Evolutionary conservation across 805 yeast species (phyloP), one percentile per base, ranked within the genome.

Genomic region (Ogataea pignaliae): DNA sequence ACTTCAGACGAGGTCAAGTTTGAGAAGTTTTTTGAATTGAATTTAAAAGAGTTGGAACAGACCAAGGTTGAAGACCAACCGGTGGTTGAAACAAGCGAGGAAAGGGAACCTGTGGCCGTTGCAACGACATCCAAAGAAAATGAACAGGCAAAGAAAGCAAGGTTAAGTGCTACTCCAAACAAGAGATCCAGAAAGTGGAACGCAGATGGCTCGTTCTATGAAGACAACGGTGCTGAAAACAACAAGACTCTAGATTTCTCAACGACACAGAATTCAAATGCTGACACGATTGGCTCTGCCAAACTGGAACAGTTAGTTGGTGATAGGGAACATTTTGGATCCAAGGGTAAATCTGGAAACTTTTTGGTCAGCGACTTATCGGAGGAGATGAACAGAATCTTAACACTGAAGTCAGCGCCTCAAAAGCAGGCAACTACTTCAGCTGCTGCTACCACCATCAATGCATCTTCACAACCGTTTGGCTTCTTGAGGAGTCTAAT

Each of bases 281-380:
- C 51, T 9, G 48, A 54, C 13, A 45, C 48, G n/a, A 8, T 14
- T 11, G 29, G 14, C 6, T 44, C 54, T 2, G 60, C 57, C 7
- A 60, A 63, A 35, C 43, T 66, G 17, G 43, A 48, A 3, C 68
- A 63, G 33, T 42, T 65, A 14, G 59, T 64, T 40, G 81, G 80
- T 13, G 57, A 69, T 42, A 65, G 66, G 44, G 50, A 55, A 3
- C 51, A 50, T 28, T 73, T 71, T 52, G 82, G 82, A 12, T 46
- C 65, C 4, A 60, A 65, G 39, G 66, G 70, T 29, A 65, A 66
- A 43, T 53, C 69, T 2, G 90, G 89, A 5, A 78, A 77, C n/a
- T 83, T 84, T 55, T 60, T 84, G 34, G 79, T 85, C 11, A 78
- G 71, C 43, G 88, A 83, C 51, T 69, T 85, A 30, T 78, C 79